phyloP scores from a whole-genome alignment of 331 rosid species.

The Ulmus americana region DNA sequence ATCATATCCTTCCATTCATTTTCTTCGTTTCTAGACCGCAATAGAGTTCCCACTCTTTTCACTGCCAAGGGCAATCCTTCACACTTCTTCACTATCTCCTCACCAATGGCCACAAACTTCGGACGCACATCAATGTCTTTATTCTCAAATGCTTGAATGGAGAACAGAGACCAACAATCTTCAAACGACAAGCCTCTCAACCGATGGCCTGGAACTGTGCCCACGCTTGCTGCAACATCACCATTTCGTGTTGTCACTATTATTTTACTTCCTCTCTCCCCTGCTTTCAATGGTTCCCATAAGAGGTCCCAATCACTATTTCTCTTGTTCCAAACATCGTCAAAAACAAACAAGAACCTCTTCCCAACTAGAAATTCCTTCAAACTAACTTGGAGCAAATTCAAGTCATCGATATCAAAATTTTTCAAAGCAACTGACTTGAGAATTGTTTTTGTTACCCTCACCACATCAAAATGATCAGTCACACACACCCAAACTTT shows the following conservation, averaged over 20 bases:
- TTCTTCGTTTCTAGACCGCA: constrained; percentile 11
- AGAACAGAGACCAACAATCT: constrained; percentile 23
- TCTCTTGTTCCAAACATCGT: constrained; percentile 25
- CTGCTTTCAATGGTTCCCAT: constrained; percentile 11
- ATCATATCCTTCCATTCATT: constrained; percentile 23
- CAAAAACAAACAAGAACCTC: constrained; percentile 25
- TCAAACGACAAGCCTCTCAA: constrained; percentile 16
- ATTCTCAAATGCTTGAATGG: constrained; percentile 20
- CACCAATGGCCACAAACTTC: constrained; percentile 13
- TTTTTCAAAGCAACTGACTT: neutral
- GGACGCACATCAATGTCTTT: neutral
- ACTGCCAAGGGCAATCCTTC: constrained; percentile 25
- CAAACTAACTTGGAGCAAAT: constrained; percentile 27
- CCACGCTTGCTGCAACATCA: constrained; percentile 23
- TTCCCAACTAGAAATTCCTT: constrained; percentile 17
- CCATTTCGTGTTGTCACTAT: constrained; percentile 17
- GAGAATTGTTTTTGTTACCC: constrained; percentile 17
- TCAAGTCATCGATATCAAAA: constrained; percentile 20
- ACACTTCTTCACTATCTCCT: constrained; percentile 19
- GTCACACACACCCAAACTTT: constrained; percentile 24
- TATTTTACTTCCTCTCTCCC: constrained; percentile 23
- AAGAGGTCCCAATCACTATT: constrained; percentile 24
- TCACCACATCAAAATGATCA: constrained; percentile 20
- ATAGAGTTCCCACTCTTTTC: constrained; percentile 16
- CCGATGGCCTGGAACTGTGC: constrained; percentile 10